Evolutionary conservation across 2,329 filamentous ascomycete species (phyloP).

Genomic region (Whalleya microplaca): DNA sequence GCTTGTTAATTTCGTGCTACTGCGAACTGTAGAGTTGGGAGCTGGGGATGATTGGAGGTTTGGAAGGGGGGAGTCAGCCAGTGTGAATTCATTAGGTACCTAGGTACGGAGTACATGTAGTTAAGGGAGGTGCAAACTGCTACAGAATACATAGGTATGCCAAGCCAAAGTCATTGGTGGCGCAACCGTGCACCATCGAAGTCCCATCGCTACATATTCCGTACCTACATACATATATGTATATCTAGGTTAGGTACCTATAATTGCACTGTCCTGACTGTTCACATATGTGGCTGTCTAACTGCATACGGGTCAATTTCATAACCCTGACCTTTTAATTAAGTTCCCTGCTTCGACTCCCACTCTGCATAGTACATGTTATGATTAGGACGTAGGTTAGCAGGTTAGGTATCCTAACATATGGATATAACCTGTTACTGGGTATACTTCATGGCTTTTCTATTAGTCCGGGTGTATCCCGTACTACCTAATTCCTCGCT

Average conservation of each 20-base stretch:
- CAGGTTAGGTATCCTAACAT: no score
- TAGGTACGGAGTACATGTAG: no score
- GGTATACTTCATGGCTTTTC: no score
- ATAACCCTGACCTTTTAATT: constrained; percentile 25
- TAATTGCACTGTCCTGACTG: constrained; percentile 4
- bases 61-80: constrained; percentile 27
- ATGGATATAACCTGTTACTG: no score
- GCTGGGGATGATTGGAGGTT: constrained; percentile 23
- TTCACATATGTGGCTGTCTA: constrained; percentile 4
- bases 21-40: constrained; percentile 10
- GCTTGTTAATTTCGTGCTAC: background rate
- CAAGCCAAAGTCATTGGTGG: background rate
- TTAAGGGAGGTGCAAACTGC: no score
- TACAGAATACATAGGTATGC: no score
- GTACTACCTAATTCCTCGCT: constrained; percentile 5
- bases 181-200: background rate
- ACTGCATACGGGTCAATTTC: constrained; percentile 14
- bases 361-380: constrained; percentile 3
- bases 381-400: no score
- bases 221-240: background rate
- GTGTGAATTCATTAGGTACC: no score
- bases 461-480: no score
- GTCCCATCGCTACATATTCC: background rate
- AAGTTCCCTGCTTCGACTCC: background rate
- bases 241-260: background rate